These are phyloP conservation scores for Claviceps monticola DNA, from an alignment of 2,329 filamentous ascomycete species.

Conservation along the genomic window DNA sequence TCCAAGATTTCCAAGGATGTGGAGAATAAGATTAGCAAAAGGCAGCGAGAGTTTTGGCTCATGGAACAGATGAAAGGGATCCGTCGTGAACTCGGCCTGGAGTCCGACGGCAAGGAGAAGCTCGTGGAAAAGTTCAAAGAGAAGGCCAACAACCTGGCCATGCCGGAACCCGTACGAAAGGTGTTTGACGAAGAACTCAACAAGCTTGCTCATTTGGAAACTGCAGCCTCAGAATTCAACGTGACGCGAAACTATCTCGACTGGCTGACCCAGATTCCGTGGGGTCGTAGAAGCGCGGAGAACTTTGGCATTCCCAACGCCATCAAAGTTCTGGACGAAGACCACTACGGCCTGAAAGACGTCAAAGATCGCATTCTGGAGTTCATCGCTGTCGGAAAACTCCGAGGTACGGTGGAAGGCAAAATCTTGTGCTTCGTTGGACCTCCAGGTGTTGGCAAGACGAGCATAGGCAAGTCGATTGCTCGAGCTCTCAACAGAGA, in stretches of 20 bases:
- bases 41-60: constrained; percentile 93
- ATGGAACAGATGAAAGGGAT: constrained; percentile 99
- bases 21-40: constrained; percentile 91
- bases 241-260: constrained; percentile 97
- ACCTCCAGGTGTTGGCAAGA: constrained; percentile 94
- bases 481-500: constrained; percentile 86
- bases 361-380: constrained; percentile 97
- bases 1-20: constrained; percentile 98
- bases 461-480: constrained; percentile 96
- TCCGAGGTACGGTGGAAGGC: constrained; percentile 91
- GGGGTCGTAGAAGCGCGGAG: constrained; percentile 88
- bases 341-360: constrained; percentile 93
- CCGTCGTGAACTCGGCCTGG: constrained; percentile 83
- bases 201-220: constrained; percentile 89
- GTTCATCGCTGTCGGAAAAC: constrained; percentile 95
- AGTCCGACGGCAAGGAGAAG: constrained; percentile 97
- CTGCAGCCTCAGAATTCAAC: constrained; percentile 94
- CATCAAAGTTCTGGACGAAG: constrained; percentile 80
- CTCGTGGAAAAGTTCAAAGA: constrained; percentile 95
- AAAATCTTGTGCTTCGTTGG: constrained; percentile 98
- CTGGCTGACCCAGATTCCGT: constrained; percentile 96
- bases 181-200: constrained; percentile 98
- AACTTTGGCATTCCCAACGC: constrained; percentile 94
- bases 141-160: constrained; percentile 82
- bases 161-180: constrained; percentile 93